Evolutionary conservation across 768 basidiomycete species (phyloP), one percentile per base, ranked within the genome.

Genomic region (Baorangia bicolor): DNA sequence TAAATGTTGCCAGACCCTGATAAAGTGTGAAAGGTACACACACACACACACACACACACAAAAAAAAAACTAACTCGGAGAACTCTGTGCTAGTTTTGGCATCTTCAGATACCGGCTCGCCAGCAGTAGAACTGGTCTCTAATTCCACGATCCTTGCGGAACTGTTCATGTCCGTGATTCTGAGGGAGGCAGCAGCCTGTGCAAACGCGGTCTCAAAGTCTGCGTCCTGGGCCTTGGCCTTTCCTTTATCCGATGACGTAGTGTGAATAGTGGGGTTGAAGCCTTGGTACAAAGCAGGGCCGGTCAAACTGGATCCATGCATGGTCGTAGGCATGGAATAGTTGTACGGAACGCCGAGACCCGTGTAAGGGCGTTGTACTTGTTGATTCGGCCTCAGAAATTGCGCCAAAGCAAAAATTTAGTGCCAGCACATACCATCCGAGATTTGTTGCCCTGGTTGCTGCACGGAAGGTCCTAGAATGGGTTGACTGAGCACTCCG

Each of bases 161-260:
- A 45, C 70, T 75, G 30, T 76, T 75, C 25, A 70, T 57, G 58
- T 80, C 77, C 27, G 65, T 59, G 13, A 74, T 64, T 14, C 72
- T 69, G n/a, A 85, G 64, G 20, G 84, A 82, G n/a, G 81, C 82
- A 6, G 77, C 75, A 3, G 80, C 75, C 62, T 88, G 81, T 12
- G 84, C 86, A 71, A 93, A 92, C 11, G 90, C 91, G n/a, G 87
- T 87, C 61, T 93, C 91, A 54, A 92, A 91, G 69, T 91, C 91
- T 5, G 81, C 82, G 49, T 92, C 88, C 53, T 81, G 78, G 18
- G 77, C 83, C 67, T 92, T 94, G 2, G 88, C 91, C 68, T 96
- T 98, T 14, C 85, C 89, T 63, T 86, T 84, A 47, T 73, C 67
- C 23, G 58, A 58, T 49, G 63, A 52, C 50, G 63, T 41, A 56